These are phyloP conservation scores for Babesia sp. DNA, from an alignment of 169 alveolate species.

Conservation along the genomic window DNA sequence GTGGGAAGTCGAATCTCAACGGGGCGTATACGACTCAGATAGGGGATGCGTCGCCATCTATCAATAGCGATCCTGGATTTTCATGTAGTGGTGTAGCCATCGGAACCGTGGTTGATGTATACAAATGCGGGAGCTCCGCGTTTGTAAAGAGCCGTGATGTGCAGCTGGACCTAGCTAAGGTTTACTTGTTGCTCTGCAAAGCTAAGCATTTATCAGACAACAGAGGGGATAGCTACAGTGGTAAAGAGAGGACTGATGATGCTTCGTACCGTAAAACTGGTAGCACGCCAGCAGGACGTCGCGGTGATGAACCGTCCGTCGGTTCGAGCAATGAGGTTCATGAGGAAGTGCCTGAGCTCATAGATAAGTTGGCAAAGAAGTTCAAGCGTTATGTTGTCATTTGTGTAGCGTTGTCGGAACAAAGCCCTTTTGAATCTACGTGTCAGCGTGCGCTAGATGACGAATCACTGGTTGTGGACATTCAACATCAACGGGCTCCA, in stretches of 20 bases:
- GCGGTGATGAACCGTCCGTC: not conserved
- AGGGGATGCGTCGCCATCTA: not conserved
- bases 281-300: not conserved
- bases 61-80: not conserved
- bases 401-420: slow-evolving; percentile 6
- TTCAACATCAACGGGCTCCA: not conserved
- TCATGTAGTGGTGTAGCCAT: slow-evolving; percentile 6
- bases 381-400: slow-evolving; percentile 30
- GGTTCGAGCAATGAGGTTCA: not conserved
- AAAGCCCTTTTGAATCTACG: slow-evolving; percentile 4
- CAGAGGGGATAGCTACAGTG: not conserved
- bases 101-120: slow-evolving; percentile 36
- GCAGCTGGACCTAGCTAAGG: slow-evolving; percentile 39
- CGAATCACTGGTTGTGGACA: not conserved
- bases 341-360: not conserved
- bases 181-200: slow-evolving; percentile 30
- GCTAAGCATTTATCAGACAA: not conserved
- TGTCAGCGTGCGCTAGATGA: not conserved
- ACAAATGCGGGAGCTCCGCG: slow-evolving; percentile 32
- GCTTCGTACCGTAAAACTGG: not conserved
- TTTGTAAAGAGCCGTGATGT: slow-evolving; percentile 42
- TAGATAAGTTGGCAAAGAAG: not conserved
- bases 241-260: not conserved
- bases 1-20: not conserved
- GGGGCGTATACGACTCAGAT: not conserved